Conservation (phyloP, 177 flowering plant genomes). For the Tripterygium wilfordii region DNA sequence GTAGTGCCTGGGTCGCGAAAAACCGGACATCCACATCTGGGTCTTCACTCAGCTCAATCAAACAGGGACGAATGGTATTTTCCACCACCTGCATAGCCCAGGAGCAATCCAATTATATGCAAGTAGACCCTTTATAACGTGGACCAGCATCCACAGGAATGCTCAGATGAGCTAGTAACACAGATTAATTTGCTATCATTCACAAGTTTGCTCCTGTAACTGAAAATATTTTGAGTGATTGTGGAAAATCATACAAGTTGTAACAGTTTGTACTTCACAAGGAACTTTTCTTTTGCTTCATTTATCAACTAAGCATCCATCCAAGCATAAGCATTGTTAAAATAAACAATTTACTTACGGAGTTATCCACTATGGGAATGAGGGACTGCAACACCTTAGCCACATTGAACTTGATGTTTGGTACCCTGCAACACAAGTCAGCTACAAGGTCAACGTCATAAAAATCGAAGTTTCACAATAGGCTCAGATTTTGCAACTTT, state of each 20-base stretch:
- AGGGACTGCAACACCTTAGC: slow-evolving; percentile 53
- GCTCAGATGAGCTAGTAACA: too few relatives aligned
- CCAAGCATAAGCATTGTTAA: background rate
- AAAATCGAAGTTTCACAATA: background rate
- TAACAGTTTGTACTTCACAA: too few relatives aligned
- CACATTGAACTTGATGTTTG: slow-evolving; percentile 53
- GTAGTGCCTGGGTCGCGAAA: slow-evolving; percentile 78
- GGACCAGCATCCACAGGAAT: too few relatives aligned
- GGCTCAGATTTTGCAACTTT: background rate
- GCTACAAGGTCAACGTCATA: background rate
- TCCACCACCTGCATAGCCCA: slow-evolving; percentile 63
- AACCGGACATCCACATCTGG: slow-evolving; percentile 95
- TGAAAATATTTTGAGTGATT: too few relatives aligned
- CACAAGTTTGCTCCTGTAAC: too few relatives aligned
- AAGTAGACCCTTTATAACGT: too few relatives aligned
- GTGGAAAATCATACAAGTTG: too few relatives aligned
- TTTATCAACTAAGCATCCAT: too few relatives aligned
- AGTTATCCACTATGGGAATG: slow-evolving; percentile 43
- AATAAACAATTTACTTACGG: slow-evolving; percentile 23
- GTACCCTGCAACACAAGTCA: slow-evolving; percentile 28
- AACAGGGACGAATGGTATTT: slow-evolving; percentile 74
- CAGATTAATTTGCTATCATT: too few relatives aligned
- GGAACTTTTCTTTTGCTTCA: too few relatives aligned
- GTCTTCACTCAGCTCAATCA: slow-evolving; percentile 90
- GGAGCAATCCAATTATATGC: too few relatives aligned